A percentile compares a stretch with the other conserved stretches of the same genome.
Evolutionary conservation across 345 rosid species (phyloP).

Genomic region (Diplotaxis tenuifolia): DNA sequence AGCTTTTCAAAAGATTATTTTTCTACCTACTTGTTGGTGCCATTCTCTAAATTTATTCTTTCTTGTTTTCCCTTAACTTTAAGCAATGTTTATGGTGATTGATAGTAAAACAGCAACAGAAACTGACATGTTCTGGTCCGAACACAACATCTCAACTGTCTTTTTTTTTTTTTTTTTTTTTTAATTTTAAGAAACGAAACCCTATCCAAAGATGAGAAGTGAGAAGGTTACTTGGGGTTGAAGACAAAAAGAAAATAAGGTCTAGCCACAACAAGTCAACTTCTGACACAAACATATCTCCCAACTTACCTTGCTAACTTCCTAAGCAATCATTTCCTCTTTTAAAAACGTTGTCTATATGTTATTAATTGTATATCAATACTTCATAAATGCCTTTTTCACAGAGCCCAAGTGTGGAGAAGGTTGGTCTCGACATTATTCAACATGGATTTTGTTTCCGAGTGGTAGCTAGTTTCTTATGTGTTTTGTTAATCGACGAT

Average conservation of each 20-base stretch:
- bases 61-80: constrained; percentile 48
- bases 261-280: constrained; percentile 31
- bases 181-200: constrained; percentile 2
- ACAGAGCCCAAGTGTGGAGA: neutral
- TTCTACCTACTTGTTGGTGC: constrained; percentile 61
- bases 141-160: constrained; percentile 52
- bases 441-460: neutral
- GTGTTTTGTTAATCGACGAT: neutral
- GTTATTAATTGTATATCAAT: neutral
- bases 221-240: constrained; percentile 26
- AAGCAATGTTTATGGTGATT: constrained; percentile 56
- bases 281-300: constrained; percentile 31
- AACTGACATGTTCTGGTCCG: constrained; percentile 36
- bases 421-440: neutral
- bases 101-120: constrained; percentile 31
- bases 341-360: neutral
- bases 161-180: neutral
- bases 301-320: constrained; percentile 25
- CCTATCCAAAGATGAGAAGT: constrained; percentile 20
- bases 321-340: neutral
- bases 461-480: neutral
- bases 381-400: neutral
- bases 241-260: constrained; percentile 21
- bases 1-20: constrained; percentile 16
- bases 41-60: constrained; percentile 29